Evolutionary conservation across 2,329 filamentous ascomycete genomes (phyloP).

Genomic region (Lecanosticta acicola): DNA sequence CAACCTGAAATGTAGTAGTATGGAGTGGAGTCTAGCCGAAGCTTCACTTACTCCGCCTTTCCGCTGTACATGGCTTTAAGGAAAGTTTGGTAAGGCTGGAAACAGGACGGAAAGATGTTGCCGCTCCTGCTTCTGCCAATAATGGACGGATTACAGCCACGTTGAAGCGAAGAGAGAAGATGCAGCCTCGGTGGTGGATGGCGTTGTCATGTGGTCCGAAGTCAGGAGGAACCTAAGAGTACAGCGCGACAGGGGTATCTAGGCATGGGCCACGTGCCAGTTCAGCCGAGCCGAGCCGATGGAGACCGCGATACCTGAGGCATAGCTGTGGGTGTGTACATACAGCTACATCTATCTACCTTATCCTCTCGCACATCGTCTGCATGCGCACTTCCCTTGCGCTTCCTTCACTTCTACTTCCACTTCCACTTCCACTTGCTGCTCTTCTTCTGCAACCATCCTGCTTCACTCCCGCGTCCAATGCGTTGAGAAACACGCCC

Average conservation of each 20-base stretch:
- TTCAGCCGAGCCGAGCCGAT: not conserved
- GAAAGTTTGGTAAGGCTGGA: too few species aligned
- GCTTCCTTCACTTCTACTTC: not conserved
- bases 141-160: too few species aligned
- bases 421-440: not conserved
- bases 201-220: not conserved
- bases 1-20: not conserved
- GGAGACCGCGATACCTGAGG: too few species aligned
- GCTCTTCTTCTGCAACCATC: not conserved
- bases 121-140: too few species aligned
- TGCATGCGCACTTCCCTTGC: not conserved
- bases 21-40: not conserved
- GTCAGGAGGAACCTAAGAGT: not conserved
- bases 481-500: not conserved
- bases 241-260: not conserved
- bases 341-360: too few species aligned
- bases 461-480: constrained; percentile 1
- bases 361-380: too few species aligned
- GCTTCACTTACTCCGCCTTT: not conserved
- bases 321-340: too few species aligned
- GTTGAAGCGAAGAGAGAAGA: too few species aligned
- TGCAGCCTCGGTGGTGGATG: too few species aligned
- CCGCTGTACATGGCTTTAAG: not conserved
- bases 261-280: not conserved
- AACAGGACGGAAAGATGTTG: too few species aligned